Conservation (phyloP, 2,329 filamentous ascomycete genomes). For the Colletotrichum tanaceti region DNA sequence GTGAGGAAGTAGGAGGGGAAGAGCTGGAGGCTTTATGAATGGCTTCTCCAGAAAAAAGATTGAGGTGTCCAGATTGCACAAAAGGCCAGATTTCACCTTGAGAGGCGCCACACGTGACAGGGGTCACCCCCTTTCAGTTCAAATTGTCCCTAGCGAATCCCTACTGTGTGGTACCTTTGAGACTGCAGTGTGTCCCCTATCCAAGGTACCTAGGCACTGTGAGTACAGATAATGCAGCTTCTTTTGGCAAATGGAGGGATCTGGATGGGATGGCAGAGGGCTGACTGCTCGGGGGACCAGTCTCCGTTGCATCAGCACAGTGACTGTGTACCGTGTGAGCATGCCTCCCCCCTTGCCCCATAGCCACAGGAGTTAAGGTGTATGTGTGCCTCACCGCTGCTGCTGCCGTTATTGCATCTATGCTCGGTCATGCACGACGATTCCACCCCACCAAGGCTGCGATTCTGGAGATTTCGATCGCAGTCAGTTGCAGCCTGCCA, state of each 20-base stretch:
- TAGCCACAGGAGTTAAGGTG: conserved; percentile 32
- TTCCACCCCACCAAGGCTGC: conserved; percentile 34
- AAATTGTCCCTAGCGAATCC: conserved; percentile 21
- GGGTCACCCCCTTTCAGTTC: conserved; percentile 36
- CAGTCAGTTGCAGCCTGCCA: neutral
- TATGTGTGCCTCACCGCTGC: conserved; percentile 35
- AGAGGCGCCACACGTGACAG: conserved; percentile 48
- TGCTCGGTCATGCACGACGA: conserved; percentile 1
- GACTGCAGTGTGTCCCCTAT: conserved; percentile 3
- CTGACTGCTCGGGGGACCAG: conserved; percentile 15
- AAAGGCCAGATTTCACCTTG: conserved; percentile 63
- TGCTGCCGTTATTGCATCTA: neutral
- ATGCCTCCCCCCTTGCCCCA: neutral
- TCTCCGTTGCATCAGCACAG: conserved; percentile 32
- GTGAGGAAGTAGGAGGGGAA: conserved; percentile 44
- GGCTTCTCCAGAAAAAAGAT: conserved; percentile 49
- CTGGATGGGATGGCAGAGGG: conserved; percentile 2
- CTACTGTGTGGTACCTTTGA: conserved; percentile 42
- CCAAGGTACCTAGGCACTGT: neutral
- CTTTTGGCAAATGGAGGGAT: conserved; percentile 2
- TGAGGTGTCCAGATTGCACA: conserved; percentile 59
- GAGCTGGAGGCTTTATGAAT: conserved; percentile 52
- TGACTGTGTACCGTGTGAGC: conserved; percentile 16
- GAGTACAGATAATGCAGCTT: conserved; percentile 1
- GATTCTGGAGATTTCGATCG: conserved; percentile 40